Percentiles rank a stretch among this genome's conserved stretches.
Conservation (phyloP, 768 basidiomycete species). For the Termitomyces sp. region DNA sequence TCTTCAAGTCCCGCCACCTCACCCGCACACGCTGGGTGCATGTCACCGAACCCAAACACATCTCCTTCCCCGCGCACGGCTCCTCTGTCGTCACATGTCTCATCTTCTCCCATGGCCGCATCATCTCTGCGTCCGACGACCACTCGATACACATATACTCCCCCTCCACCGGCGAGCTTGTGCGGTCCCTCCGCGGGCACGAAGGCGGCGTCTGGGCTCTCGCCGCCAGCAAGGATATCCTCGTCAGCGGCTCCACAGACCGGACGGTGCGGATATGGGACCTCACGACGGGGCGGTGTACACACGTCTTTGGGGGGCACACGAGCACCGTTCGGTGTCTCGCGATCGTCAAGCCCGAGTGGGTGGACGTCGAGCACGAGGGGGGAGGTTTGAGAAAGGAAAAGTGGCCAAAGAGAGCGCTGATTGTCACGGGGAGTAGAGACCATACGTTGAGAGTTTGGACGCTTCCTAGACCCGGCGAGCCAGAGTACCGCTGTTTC, state of each 20-base stretch:
- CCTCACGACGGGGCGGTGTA: slow-evolving; percentile 70
- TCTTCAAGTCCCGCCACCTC: slow-evolving; percentile 88
- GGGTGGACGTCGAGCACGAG: slow-evolving; percentile 69
- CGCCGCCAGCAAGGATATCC: slow-evolving; percentile 80
- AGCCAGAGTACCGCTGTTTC: slow-evolving; percentile 69
- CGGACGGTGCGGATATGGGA: slow-evolving; percentile 78
- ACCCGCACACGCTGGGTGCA: slow-evolving; percentile 78
- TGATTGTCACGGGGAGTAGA: slow-evolving; percentile 72
- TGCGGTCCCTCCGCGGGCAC: slow-evolving; percentile 79
- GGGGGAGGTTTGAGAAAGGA: slow-evolving; percentile 58
- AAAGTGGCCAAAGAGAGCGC: slow-evolving; percentile 61
- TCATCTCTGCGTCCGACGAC: slow-evolving; percentile 96
- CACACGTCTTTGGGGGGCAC: slow-evolving; percentile 93
- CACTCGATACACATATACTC: slow-evolving; percentile 95
- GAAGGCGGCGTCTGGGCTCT: slow-evolving; percentile 98
- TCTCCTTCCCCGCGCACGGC: slow-evolving; percentile 85
- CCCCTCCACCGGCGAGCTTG: slow-evolving; percentile 72
- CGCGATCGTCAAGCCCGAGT: slow-evolving; percentile 92
- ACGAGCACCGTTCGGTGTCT: slow-evolving; percentile 95
- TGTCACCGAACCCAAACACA: slow-evolving; percentile 65
- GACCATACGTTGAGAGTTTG: slow-evolving; percentile 64
- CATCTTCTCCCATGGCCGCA: slow-evolving; percentile 89
- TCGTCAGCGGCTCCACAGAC: slow-evolving; percentile 92
- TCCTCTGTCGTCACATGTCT: slow-evolving; percentile 93
- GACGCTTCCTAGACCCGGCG: slow-evolving; percentile 54